Evolutionary conservation across 345 rosid species (phyloP), one percentile per base, ranked within the genome.

Genomic region (Populus nigra): DNA sequence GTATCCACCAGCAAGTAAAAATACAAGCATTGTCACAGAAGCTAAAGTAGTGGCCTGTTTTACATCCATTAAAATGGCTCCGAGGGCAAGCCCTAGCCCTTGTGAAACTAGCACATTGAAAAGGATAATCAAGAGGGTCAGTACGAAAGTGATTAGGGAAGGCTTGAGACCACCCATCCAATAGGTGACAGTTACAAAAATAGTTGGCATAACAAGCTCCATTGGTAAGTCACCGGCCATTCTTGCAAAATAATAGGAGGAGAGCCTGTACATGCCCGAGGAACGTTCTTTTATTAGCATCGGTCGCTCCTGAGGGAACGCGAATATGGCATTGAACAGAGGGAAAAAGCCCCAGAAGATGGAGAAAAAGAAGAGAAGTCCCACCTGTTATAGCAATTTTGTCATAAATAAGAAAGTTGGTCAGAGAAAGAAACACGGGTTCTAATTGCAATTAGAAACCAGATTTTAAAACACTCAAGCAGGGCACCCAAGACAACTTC

Each of bases 141-240:
- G 79, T 11, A 84, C 16, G 69, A 89, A 95, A 77, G 98, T 87
- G 73, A 80, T 17, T 15, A 85, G 77, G 10, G 98, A 94, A 18
- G 93, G 95, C 78, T 90, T 95, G 29, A 95, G 98, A 45, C 98
- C 98, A 0, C 96, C 98, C 98, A 93, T 95, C 99, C 99, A 95
- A 79, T 95, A 95, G 4, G 96, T 80, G 55, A 93, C 38, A 4
- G 93, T 89, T 8, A 90, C 87, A 36, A 93, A 95, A 35, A 90
- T 85, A 0, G 97, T 90, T 7, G 99, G 99, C 65, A 95, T 92
- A 75, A 95, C 88, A 7, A 95, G 96, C 81, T 95, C 99, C 98
- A 95, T 95, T 3, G 99, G 98, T 70, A 95, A 85, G 85, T 95
- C 99, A 2, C 99, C 99, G 0, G 85, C 93, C 13, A 83, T 89